Evolutionary conservation across 108 stramenopile genomes (phyloP).

Genomic region (Skeletonema menzelii): DNA sequence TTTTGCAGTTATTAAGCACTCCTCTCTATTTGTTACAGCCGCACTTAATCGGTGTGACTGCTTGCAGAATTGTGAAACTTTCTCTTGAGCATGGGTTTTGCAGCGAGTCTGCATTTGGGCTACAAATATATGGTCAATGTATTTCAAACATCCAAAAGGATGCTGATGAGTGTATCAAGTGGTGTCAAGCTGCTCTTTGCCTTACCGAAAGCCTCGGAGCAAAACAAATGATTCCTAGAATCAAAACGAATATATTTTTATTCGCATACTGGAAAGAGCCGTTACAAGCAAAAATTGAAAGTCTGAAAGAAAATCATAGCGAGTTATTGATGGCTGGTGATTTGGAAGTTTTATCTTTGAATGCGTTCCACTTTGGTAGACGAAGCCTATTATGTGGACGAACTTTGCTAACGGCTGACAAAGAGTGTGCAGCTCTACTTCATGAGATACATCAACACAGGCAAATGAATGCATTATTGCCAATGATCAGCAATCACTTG

Average conservation of each 20-base stretch:
- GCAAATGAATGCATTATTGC: not conserved
- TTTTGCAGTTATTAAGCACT: not conserved
- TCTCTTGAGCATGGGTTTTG: conserved; percentile 18
- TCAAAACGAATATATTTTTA: too few relatives aligned
- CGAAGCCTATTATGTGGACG: not conserved
- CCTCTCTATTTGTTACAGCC: not conserved
- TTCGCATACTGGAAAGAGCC: conserved; percentile 8
- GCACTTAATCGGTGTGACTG: not conserved
- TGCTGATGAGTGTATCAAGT: conserved; percentile 10
- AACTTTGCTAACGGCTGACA: conserved; percentile 1
- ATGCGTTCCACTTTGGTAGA: not conserved
- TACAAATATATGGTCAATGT: not conserved
- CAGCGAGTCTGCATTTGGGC: conserved; percentile 8
- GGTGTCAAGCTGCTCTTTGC: not conserved
- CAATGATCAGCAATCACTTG: not conserved
- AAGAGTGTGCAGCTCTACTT: conserved; percentile 2
- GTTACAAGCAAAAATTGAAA: not conserved
- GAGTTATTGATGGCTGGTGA: conserved; percentile 9
- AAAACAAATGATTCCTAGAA: conserved; percentile 4
- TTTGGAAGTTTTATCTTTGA: not conserved
- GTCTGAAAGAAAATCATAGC: not conserved
- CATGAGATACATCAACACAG: not conserved
- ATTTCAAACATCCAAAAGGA: not conserved
- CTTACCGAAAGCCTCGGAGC: conserved; percentile 8
- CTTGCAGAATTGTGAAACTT: conserved; percentile 13